Base-by-base conservation (phyloP, 371 early-diverging fungal species). In the Mortierella sp. region DNA sequence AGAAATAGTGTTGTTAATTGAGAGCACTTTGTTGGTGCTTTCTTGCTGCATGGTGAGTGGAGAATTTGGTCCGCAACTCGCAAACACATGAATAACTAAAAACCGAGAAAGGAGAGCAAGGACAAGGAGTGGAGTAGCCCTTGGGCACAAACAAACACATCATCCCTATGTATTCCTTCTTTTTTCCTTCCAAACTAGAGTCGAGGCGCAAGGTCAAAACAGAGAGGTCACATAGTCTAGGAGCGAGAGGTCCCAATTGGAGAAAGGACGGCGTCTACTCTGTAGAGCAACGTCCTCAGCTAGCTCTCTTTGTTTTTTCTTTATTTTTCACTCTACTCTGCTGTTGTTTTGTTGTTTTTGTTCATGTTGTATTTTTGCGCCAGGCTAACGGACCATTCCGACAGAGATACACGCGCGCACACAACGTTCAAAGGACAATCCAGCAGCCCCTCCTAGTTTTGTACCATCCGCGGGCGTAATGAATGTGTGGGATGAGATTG, bases 51-150 rank as follows among this genome's bases (percentile, higher is more conserved):
- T 64, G 67, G 67, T 37, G 67, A 37, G 67, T 64, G 67, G 67
- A 37, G 67, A 57, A 57, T 57, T 57, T 57, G 57, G 57, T 57
- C 57, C 57, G 57, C 67, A 34, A 34, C 6, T 24, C 37, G 51
- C 53, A 79, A 71, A 75, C 80, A 79, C 75, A 75, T 79, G 80
- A 75, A 71, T 79, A 75, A 74, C 75, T 75, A 28, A 72, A 69
- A 48, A 64, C 67, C 37, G 67, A 64, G 19, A n/a, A n/a, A 31
- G 61, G 34, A n/a, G 6, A 51, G 51, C 6, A 40, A 40, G 50
- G 50, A 50, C 16, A 14, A 50, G 50, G 34, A 59, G 61, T 59
- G 67, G 64, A 64, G 21, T 37, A 64, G 64, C 64, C 64, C 16
- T 64, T 37, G 64, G 24, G 40, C 67, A 37, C 67, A 64, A 64